These are phyloP conservation scores for Rhizomucor miehei DNA, from an alignment of 371 early-diverging fungal genomes.

Conservation along the genomic window DNA sequence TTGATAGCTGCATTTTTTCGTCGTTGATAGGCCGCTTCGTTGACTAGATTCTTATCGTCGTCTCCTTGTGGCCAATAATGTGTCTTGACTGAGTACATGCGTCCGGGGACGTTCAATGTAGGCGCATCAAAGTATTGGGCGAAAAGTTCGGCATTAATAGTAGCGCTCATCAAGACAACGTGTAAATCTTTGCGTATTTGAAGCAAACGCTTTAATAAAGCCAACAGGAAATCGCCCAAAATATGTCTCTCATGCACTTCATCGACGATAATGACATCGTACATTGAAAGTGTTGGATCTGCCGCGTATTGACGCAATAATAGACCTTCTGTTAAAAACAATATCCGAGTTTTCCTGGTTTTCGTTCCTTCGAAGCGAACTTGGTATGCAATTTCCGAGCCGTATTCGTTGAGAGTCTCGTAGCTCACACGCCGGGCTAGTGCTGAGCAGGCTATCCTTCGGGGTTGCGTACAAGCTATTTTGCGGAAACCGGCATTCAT, in stretches of 20 bases:
- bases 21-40: conserved; percentile 46
- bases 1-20: conserved; percentile 36
- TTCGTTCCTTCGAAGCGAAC: conserved; percentile 70
- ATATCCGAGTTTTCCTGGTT: conserved; percentile 53
- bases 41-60: conserved; percentile 53
- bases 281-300: conserved; percentile 53
- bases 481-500: conserved; percentile 65
- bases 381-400: conserved; percentile 68
- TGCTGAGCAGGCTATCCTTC: conserved; percentile 87
- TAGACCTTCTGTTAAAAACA: conserved; percentile 68
- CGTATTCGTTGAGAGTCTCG: conserved; percentile 64
- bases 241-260: conserved; percentile 76
- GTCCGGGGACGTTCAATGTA: conserved; percentile 50
- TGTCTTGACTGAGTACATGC: conserved; percentile 48
- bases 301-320: conserved; percentile 61
- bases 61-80: conserved; percentile 43
- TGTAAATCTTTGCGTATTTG: conserved; percentile 38
- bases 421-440: conserved; percentile 79
- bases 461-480: conserved; percentile 92
- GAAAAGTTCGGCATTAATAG: conserved; percentile 66
- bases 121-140: conserved; percentile 60
- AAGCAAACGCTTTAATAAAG: conserved; percentile 48
- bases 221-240: conserved; percentile 62
- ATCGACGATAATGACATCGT: conserved; percentile 69
- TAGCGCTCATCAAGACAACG: conserved; percentile 81